These are phyloP conservation scores for Aspergillus diversus DNA, from an alignment of 495 filamentous ascomycete genomes.

Conservation along the genomic window DNA sequence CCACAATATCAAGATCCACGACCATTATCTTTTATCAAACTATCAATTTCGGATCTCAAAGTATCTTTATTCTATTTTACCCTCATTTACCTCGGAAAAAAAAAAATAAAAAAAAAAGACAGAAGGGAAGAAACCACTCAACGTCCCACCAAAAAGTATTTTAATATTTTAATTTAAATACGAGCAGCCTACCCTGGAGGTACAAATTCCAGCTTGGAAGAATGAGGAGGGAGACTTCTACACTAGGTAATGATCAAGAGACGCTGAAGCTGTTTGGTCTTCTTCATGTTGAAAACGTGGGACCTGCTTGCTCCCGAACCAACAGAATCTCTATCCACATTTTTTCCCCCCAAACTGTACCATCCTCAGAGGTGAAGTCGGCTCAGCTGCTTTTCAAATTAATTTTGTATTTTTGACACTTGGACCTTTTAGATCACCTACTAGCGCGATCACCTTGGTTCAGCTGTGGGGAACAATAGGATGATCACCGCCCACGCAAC, in stretches of 20 bases:
- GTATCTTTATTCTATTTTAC: background rate
- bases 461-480: slow-evolving; percentile 9
- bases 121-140: background rate
- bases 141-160: background rate
- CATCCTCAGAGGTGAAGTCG: background rate
- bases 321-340: background rate
- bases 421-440: background rate
- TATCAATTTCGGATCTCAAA: no score
- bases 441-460: slow-evolving; percentile 4
- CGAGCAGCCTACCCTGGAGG: no score
- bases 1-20: no score
- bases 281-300: slow-evolving; percentile 9
- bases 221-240: no score
- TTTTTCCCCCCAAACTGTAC: slow-evolving; percentile 5
- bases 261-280: background rate
- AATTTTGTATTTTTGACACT: background rate
- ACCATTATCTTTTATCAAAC: no score
- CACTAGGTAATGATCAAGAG: background rate
- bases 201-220: no score
- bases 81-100: background rate
- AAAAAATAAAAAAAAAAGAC: no score
- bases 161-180: no score
- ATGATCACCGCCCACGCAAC: slow-evolving; percentile 16
- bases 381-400: background rate
- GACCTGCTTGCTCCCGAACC: slow-evolving; percentile 18